Conservation (phyloP, 2,329 filamentous ascomycete species). For the Nemania serpens region DNA sequence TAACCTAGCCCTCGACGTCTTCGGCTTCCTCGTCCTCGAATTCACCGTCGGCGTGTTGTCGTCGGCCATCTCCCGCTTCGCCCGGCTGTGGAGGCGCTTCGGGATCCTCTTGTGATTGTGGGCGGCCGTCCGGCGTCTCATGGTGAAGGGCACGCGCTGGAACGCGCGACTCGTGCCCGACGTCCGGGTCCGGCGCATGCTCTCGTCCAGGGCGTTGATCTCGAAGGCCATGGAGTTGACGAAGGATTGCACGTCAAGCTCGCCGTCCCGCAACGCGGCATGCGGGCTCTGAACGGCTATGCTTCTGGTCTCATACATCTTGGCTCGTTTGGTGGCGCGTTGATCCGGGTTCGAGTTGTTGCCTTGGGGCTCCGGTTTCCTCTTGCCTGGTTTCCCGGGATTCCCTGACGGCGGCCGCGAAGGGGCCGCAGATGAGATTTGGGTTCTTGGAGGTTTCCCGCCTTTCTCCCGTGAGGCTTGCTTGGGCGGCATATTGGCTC, state of each 20-base stretch:
- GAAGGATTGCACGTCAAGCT: slow-evolving; percentile 84
- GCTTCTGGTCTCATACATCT: slow-evolving; percentile 52
- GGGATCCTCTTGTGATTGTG: slow-evolving; percentile 94
- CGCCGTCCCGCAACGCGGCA: slow-evolving; percentile 67
- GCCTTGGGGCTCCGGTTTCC: slow-evolving; percentile 36
- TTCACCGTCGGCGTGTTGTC: slow-evolving; percentile 89
- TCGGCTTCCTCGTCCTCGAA: slow-evolving; percentile 64
- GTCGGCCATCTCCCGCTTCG: slow-evolving; percentile 75
- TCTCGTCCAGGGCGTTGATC: slow-evolving; percentile 81
- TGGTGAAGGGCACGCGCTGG: slow-evolving; percentile 82
- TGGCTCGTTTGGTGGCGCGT: slow-evolving; percentile 49
- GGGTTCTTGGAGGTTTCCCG: slow-evolving; percentile 9
- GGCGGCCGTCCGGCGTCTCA: slow-evolving; percentile 87
- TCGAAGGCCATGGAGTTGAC: slow-evolving; percentile 86
- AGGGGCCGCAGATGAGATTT: neutral
- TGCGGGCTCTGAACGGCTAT: slow-evolving; percentile 58
- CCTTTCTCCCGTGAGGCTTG: slow-evolving; percentile 22
- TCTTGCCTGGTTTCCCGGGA: slow-evolving; percentile 33
- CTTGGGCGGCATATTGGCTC: slow-evolving; percentile 31
- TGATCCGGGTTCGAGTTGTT: slow-evolving; percentile 36
- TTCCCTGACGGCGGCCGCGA: slow-evolving; percentile 12
- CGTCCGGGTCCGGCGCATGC: slow-evolving; percentile 75
- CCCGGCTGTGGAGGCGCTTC: slow-evolving; percentile 71
- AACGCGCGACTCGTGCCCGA: slow-evolving; percentile 74
- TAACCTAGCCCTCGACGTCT: slow-evolving; percentile 61